A percentile compares a stretch with the other conserved stretches of the same genome.
phyloP scores from a whole-genome alignment of 2,329 filamentous ascomycete species.

The Fusarium sp. region DNA sequence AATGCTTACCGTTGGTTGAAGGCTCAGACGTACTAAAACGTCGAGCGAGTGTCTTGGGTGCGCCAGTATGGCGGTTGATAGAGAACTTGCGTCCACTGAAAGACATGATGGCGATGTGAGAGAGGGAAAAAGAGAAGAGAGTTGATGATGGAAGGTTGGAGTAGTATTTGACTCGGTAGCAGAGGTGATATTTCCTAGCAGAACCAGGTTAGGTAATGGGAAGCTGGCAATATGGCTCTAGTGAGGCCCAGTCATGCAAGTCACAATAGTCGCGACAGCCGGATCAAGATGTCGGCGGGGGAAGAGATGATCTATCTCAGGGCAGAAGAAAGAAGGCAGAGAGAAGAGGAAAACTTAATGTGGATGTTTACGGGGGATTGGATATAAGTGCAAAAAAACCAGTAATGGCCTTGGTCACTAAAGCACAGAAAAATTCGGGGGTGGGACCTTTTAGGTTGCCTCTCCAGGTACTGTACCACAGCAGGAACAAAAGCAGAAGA shows the following conservation, averaged over 20 bases:
- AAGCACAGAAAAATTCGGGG: constrained; percentile 27
- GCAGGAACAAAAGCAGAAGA: neutral
- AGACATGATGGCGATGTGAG: constrained; percentile 51
- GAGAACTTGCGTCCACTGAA: constrained; percentile 70
- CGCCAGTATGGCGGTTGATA: constrained; percentile 72
- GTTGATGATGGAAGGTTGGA: neutral
- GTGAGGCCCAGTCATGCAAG: constrained; percentile 23
- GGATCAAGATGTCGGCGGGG: constrained; percentile 13
- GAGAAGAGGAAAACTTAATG: constrained; percentile 8
- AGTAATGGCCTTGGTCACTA: neutral
- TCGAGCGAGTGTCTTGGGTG: constrained; percentile 61
- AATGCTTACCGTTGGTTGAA: constrained; percentile 60
- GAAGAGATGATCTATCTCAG: constrained; percentile 1
- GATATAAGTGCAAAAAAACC: constrained; percentile 39
- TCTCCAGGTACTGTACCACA: constrained; percentile 10
- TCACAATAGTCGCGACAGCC: neutral
- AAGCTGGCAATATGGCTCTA: constrained; percentile 12
- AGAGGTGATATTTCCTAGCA: constrained; percentile 6
- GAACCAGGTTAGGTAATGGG: constrained; percentile 2
- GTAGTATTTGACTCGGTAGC: neutral
- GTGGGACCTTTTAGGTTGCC: constrained; percentile 19
- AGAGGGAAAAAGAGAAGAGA: neutral
- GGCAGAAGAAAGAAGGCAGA: constrained; percentile 5
- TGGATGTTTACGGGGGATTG: constrained; percentile 34
- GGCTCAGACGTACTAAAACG: constrained; percentile 69